A percentile compares a stretch with the other conserved stretches of the same genome.
phyloP scores from a whole-genome alignment of 2,329 filamentous ascomycete species.

The Ascochyta pisi region DNA sequence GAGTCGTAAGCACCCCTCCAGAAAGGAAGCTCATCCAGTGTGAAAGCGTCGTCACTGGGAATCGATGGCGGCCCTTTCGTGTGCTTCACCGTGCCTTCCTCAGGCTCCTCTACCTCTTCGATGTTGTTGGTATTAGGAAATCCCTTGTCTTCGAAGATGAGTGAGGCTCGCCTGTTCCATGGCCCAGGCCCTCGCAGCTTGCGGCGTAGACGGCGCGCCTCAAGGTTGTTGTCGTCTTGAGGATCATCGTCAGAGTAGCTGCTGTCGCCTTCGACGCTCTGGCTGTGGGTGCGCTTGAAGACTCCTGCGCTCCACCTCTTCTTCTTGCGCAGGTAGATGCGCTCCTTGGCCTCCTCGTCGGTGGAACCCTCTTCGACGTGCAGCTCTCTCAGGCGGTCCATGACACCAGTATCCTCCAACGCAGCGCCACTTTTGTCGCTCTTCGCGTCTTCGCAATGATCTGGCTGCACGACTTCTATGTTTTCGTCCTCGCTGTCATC shows the following conservation, averaged over 20 bases:
- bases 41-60: slow-evolving; percentile 49
- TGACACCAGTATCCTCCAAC: slow-evolving; percentile 41
- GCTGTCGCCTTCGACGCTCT: slow-evolving; percentile 54
- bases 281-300: slow-evolving; percentile 56
- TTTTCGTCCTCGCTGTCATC: slow-evolving; percentile 51
- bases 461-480: slow-evolving; percentile 53
- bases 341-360: slow-evolving; percentile 41
- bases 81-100: slow-evolving; percentile 39
- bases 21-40: slow-evolving; percentile 48
- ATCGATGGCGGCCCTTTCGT: slow-evolving; percentile 46
- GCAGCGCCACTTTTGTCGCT: slow-evolving; percentile 41
- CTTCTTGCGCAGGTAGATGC: slow-evolving; percentile 46
- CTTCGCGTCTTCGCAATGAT: slow-evolving; percentile 53
- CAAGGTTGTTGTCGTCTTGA: slow-evolving; percentile 48
- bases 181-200: slow-evolving; percentile 49
- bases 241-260: slow-evolving; percentile 52
- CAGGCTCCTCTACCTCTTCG: slow-evolving; percentile 48
- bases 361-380: slow-evolving; percentile 44
- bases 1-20: slow-evolving; percentile 38
- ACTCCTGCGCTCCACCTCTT: slow-evolving; percentile 52
- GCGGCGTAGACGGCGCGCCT: slow-evolving; percentile 52
- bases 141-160: slow-evolving; percentile 51
- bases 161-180: slow-evolving; percentile 43
- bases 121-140: slow-evolving; percentile 46
- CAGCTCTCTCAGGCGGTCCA: slow-evolving; percentile 44